These are phyloP conservation scores for Geoglossum glabrum DNA, from an alignment of 495 filamentous ascomycete genomes.

Conservation along the genomic window DNA sequence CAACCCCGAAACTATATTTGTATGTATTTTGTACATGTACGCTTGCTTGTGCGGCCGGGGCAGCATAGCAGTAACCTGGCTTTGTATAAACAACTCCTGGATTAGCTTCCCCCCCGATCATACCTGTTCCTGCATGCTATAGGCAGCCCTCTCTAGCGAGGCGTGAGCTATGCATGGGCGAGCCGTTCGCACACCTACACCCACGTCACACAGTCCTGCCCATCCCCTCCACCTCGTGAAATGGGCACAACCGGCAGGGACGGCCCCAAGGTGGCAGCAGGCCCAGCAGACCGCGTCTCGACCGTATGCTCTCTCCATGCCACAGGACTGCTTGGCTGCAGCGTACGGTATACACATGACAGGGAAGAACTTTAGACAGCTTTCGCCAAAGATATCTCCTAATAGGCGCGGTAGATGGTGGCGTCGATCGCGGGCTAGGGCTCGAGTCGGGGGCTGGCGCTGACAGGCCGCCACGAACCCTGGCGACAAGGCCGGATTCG, in stretches of 20 bases:
- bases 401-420: neutral
- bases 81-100: neutral
- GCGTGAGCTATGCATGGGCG: neutral
- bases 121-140: neutral
- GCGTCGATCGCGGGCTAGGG: neutral
- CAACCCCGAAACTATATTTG: too few species aligned
- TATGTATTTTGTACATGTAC: neutral
- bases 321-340: too few species aligned
- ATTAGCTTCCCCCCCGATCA: neutral
- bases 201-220: neutral
- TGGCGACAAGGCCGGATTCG: neutral
- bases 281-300: too few species aligned
- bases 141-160: neutral
- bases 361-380: neutral
- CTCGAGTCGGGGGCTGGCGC: neutral
- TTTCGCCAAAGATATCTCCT: neutral
- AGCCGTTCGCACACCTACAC: neutral
- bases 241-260: too few species aligned
- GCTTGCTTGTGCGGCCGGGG: neutral
- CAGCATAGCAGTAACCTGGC: neutral
- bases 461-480: neutral
- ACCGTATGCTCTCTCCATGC: too few species aligned
- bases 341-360: too few species aligned
- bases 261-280: too few species aligned
- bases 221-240: too few species aligned